Evolutionary conservation across 495 filamentous ascomycete species (phyloP).

Genomic region (Xylaria longipes): DNA sequence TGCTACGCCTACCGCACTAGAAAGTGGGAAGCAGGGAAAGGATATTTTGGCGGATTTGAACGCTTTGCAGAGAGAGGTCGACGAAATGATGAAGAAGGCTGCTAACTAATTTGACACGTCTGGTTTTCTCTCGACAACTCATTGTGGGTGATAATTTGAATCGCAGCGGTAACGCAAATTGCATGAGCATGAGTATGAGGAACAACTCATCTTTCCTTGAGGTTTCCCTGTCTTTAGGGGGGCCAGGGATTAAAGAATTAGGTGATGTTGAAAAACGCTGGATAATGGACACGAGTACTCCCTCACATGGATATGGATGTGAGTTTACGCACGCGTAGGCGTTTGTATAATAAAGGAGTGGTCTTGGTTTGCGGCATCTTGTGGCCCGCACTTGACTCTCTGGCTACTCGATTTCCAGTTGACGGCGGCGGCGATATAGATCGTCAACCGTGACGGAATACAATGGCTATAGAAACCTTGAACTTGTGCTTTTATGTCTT

Average conservation of each 20-base stretch:
- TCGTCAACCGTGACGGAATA: not conserved
- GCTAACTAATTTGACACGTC: slow-evolving; percentile 6
- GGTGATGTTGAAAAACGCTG: not conserved
- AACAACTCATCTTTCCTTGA: not conserved
- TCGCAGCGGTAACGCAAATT: not conserved
- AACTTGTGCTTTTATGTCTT: not conserved
- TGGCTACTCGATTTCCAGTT: not conserved
- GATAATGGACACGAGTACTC: not conserved
- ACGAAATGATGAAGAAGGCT: slow-evolving; percentile 65
- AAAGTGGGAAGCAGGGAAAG: slow-evolving; percentile 28
- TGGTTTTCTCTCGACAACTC: not conserved
- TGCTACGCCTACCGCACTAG: slow-evolving; percentile 31
- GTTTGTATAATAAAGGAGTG: slow-evolving; percentile 18
- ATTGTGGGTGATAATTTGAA: not conserved
- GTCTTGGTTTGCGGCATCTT: not conserved
- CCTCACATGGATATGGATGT: not conserved
- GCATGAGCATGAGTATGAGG: not conserved
- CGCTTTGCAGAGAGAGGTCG: slow-evolving; percentile 73
- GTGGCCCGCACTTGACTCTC: not conserved
- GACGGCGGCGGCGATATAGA: not conserved
- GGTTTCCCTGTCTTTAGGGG: not conserved
- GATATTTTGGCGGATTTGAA: slow-evolving; percentile 73
- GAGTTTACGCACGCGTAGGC: not conserved
- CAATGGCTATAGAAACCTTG: not conserved
- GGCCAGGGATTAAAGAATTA: not conserved